These are phyloP conservation scores for Colletotrichum tropicale DNA, from an alignment of 2,329 filamentous ascomycete species.

Conservation along the genomic window DNA sequence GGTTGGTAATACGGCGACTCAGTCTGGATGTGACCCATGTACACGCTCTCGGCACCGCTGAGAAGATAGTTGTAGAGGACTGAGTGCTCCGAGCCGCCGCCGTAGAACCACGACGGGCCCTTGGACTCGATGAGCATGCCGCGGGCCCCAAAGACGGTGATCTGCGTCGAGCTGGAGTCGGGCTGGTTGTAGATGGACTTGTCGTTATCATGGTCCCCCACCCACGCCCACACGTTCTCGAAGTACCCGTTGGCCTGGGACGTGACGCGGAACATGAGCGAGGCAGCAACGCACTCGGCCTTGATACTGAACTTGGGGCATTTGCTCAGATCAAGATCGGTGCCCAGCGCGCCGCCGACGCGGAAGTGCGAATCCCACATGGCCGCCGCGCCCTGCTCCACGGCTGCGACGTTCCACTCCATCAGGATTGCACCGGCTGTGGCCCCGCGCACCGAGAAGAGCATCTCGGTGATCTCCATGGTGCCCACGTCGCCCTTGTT, in stretches of 20 bases:
- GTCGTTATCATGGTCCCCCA: conserved; percentile 56
- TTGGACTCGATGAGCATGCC: conserved; percentile 32
- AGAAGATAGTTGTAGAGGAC: conserved; percentile 53
- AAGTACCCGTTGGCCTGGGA: conserved; percentile 49
- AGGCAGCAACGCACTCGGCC: conserved; percentile 40
- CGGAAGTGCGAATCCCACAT: conserved; percentile 34
- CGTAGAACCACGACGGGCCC: conserved; percentile 38
- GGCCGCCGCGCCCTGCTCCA: conserved; percentile 45
- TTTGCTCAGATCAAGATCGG: conserved; percentile 43
- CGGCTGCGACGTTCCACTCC: conserved; percentile 72
- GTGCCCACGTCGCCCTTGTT: conserved; percentile 61
- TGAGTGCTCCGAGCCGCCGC: conserved; percentile 50
- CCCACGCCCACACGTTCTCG: conserved; percentile 68
- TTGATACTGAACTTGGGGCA: conserved; percentile 41
- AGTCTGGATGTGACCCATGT: conserved; percentile 48
- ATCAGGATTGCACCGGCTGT: conserved; percentile 74
- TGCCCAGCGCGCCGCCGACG: conserved; percentile 52
- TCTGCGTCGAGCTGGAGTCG: conserved; percentile 23
- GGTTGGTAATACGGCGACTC: not conserved
- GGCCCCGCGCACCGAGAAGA: conserved; percentile 69
- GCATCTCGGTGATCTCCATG: conserved; percentile 73
- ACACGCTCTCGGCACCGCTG: conserved; percentile 43
- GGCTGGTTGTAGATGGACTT: not conserved
- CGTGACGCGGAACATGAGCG: conserved; percentile 52
- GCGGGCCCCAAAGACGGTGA: conserved; percentile 2